Evolutionary conservation across 768 basidiomycete species (phyloP), one percentile per base, ranked within the genome.

Genomic region (Boletus rufocinnamomeus): DNA sequence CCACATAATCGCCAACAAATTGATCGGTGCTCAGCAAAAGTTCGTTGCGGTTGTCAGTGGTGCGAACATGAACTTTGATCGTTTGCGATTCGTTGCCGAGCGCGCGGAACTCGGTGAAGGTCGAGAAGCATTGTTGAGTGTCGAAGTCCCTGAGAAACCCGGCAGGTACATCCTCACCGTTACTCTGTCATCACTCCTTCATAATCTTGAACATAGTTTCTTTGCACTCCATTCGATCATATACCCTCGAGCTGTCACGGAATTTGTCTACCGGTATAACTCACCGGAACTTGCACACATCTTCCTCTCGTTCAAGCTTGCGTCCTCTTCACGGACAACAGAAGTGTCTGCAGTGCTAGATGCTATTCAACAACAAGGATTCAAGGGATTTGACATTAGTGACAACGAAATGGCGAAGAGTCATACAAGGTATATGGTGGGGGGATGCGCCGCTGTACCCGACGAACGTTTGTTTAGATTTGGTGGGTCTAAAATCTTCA

Each of bases 31-130:
- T 2, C 82, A 89, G 56, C 93, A 93, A 76, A 87, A 84, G 57
- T 97, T 95, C 63, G 95, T 98, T 32, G 95, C 85, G 6, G 86
- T 98, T 52, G 77, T 98, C 62, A 95, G 93, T 67, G 97, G 97
- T 23, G 97, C 96, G 19, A 98, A 99, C 76, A 97, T 99, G 93
- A 98, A 99, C 76, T 99, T 99, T 74, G 92, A 94, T 68, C 85
- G 96, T 44, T 75, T 99, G 47, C 85, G 97, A 11, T 99, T 98
- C 70, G 95, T 99, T n/a, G 91, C 97, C 21, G 97, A 99, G 72
- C 94, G 97, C 56, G 97, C 97, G 4, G 95, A 98, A 73, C 80
- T 98, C 21, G 97, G 97, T 61, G 97, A 99, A 74, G 89, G 96
- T 13, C 83, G 90, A 52, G 97, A 99, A 75, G 97, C 91, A 0